Evolutionary conservation across 257 asterid genomes (phyloP), one percentile per base, ranked within the genome.

Genomic region (Misopates orontium): DNA sequence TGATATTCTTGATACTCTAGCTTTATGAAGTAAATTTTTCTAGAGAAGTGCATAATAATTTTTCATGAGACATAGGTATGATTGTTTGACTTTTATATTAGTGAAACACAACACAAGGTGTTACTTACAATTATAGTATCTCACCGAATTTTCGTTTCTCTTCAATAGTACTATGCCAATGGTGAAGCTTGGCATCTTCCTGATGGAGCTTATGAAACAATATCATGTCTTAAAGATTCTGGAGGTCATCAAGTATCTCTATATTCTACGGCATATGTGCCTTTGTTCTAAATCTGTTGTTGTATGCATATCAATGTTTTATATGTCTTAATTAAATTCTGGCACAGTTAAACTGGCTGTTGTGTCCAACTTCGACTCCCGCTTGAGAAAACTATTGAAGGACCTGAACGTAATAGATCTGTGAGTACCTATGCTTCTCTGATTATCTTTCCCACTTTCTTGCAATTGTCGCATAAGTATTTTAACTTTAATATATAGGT

Each of bases 141-240:
- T 36, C 42, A 36, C 8, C 4, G 42, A 9, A 8, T 20, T 21
- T 21, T 22, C 31, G 2, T 53, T 28, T 17, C 53, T 39, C 22
- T 47, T 68, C 44, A 17, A 64, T 92, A 93, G 97, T 78, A 88
- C 78, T 90, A 94, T 70, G 97, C 95, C 63, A 85, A 81, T 77
- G 96, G 96, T 14, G 81, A 86, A 66, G 97, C 93, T 1, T 94
- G 97, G 99, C 90, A 77, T 75, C 97, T 94, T 68, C 97, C 99
- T 1, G 72, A 71, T 67, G 96, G 96, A 78, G 95, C 99, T 68
- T 68, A 75, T 60, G 95, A 90, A 32, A 79, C 92, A 11, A 76
- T 94, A 57, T 48, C 66, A 24, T 54, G 69, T 71, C 80, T 94
- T 70, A 90, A 86, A 77, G 83, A 80, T 61, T 80, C 80, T 36